Evolutionary conservation across 345 rosid species (phyloP), one percentile per base, ranked within the genome.

Genomic region (Brassica carinata): DNA sequence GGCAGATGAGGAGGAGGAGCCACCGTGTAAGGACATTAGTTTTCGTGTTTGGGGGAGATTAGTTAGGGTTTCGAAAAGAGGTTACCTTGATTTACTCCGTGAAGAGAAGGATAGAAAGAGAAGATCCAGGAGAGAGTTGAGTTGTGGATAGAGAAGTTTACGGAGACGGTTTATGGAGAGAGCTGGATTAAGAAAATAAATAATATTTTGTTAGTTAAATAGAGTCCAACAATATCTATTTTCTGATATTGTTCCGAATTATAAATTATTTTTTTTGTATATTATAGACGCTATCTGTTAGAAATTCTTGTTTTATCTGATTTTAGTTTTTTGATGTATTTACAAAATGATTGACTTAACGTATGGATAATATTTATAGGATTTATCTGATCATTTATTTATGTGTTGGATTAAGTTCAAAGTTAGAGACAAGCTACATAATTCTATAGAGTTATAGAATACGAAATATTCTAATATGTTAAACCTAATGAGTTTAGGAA

Each of bases 11-110:
- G 66, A 48, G 58, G 64, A 72, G 43, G 74, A 71, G 45, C 67
- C 82, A 29, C 76, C 58, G n/a, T 67, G 26, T 4, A 15, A 57
- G 67, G 77, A 78, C 81, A 78, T 77, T 63, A 70, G 57, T 62
- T 62, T 63, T 71, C 19, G 17, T 29, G 69, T 64, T 26, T 57
- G 1, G 31, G 18, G 5, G 68, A 58, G 23, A 40, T 8, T 31
- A 9, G 36, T 71, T 77, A 71, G 61, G 57, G 38, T 63, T 77
- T n/a, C 18, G 1, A 48, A 0, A 33, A 8, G 13, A 8, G 26
- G 5, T 34, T 67, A 6, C 75, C 66, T 71, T 64, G 66, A 23
- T 78, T 71, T 34, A 23, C 66, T 71, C 81, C 71, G 53, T 23
- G 4, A n/a, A 48, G 57, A 77, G 76, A 77, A 71, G 79, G 64